A percentile compares a stretch with the other conserved stretches of the same genome.
phyloP scores from a whole-genome alignment of 2,329 filamentous ascomycete genomes.

The Aspergillus ruber region DNA sequence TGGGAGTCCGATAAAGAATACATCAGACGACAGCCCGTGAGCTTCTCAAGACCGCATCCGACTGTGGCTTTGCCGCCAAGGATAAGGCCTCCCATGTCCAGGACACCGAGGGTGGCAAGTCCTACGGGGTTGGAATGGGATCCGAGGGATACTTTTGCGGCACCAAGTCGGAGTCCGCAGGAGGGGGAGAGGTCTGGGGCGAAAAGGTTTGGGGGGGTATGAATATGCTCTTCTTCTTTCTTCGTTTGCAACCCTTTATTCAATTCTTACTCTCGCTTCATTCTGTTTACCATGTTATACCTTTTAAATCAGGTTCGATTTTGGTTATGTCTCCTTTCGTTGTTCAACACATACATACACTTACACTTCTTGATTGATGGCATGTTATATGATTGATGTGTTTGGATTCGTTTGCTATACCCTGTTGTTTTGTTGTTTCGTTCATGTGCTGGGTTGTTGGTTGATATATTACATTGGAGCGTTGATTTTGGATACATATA shows the following conservation, averaged over 20 bases:
- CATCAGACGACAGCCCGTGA: slow-evolving; percentile 33
- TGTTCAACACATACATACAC: not conserved
- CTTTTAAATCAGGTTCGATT: not conserved
- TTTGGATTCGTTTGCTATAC: not conserved
- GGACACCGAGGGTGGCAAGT: too few relatives aligned
- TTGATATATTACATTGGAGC: not conserved
- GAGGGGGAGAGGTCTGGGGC: too few relatives aligned
- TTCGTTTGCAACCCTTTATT: not conserved
- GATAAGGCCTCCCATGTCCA: too few relatives aligned
- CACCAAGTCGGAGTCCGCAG: too few relatives aligned
- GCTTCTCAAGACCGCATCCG: slow-evolving; percentile 32
- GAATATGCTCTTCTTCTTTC: not conserved
- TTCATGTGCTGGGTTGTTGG: not conserved
- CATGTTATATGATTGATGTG: not conserved
- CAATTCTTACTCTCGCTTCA: not conserved
- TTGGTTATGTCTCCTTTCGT: not conserved
- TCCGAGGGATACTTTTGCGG: too few relatives aligned
- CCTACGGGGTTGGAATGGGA: too few relatives aligned
- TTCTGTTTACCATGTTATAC: not conserved
- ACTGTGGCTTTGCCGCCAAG: too few relatives aligned
- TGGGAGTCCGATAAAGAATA: too few relatives aligned
- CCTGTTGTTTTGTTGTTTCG: not conserved
- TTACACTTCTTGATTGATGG: not conserved
- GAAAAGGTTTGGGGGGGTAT: not conserved
- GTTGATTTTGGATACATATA: not conserved